Evolutionary conservation across 345 rosid species (phyloP), one percentile per base, ranked within the genome.

Genomic region (Fremontodendron californicum): DNA sequence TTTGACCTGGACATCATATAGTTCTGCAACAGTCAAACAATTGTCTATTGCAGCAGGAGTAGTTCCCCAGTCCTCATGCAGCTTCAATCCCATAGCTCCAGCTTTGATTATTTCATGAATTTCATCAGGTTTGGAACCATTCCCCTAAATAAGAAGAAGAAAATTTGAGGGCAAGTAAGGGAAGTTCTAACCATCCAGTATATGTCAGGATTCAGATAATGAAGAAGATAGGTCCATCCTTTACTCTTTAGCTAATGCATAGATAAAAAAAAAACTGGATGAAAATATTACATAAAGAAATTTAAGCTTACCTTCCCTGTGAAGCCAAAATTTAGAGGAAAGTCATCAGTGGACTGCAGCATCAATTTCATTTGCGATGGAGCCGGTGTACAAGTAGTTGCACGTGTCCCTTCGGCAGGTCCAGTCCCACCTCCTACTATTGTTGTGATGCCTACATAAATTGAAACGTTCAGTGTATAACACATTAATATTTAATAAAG

Each of bases 21-120:
- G 85, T 51, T 93, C 98, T 74, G 91, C 98, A 51, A 92, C 90
- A 73, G 87, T 23, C 90, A 96, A 91, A 85, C 97, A 93, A 77
- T 85, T 93, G 78, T 96, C 96, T 80, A 96, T 96, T 9, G 94
- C 94, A 80, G 98, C 98, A 69, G 98, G 98, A 31, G 98, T 96
- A 75, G 85, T 88, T 86, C 99, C 99, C 99, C 99, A 96, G 84
- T 96, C 98, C 84, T 96, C 99, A 78, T 96, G 99, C 81, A 96
- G 82, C 88, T 96, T 96, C 80, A 96, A 80, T 52, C 99, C 99
- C 98, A 96, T 96, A 82, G 99, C 99, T 77, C 99, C 98, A 35
- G 98, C 97, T 86, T 78, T 90, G 69, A 96, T 61, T 78, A 96
- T 91, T 66, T 88, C 91, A 80, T 84, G 80, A 74, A 96, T 88